These are phyloP conservation scores for Hanseniaspora mollemarum DNA, from an alignment of 805 yeast genomes.

Conservation along the genomic window DNA sequence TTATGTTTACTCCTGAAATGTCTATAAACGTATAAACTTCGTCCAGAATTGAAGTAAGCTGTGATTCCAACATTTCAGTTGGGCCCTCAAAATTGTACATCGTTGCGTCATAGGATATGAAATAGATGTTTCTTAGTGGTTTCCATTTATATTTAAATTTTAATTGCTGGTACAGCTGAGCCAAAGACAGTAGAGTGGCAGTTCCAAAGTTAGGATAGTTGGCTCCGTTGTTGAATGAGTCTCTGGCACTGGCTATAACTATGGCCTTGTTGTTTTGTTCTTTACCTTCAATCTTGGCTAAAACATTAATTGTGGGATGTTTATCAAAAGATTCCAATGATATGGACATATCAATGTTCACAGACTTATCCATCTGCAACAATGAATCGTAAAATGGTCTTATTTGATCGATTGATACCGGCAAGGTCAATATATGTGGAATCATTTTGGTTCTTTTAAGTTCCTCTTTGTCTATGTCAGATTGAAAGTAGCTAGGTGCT, in stretches of 20 bases:
- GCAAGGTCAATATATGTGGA: conserved; percentile 65
- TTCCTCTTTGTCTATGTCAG: conserved; percentile 26
- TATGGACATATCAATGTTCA: conserved; percentile 28
- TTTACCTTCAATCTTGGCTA: conserved; percentile 66
- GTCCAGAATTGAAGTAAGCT: conserved; percentile 40
- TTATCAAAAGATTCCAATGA: conserved; percentile 38
- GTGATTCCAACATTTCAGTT: conserved; percentile 60
- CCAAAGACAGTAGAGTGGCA: conserved; percentile 56
- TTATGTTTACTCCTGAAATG: conserved; percentile 38
- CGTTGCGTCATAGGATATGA: conserved; percentile 73
- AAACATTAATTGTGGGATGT: conserved; percentile 66
- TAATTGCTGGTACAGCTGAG: conserved; percentile 54
- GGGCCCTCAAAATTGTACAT: conserved; percentile 75
- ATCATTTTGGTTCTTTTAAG: conserved; percentile 42
- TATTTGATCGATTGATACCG: conserved; percentile 68
- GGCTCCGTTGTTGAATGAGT: conserved; percentile 67
- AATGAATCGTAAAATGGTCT: conserved; percentile 29
- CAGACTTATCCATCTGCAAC: conserved; percentile 22
- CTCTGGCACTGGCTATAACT: conserved; percentile 74
- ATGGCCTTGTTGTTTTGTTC: conserved; percentile 68
- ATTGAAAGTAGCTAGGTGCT: conserved; percentile 40
- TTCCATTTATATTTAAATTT: conserved; percentile 60
- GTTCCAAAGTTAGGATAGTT: conserved; percentile 63
- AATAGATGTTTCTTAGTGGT: conserved; percentile 72
- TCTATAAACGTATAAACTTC: conserved; percentile 66